A percentile compares a stretch with the other conserved stretches of the same genome.
Conservation (phyloP, 2,329 filamentous ascomycete species). For the Gliomastix tumulicola region DNA sequence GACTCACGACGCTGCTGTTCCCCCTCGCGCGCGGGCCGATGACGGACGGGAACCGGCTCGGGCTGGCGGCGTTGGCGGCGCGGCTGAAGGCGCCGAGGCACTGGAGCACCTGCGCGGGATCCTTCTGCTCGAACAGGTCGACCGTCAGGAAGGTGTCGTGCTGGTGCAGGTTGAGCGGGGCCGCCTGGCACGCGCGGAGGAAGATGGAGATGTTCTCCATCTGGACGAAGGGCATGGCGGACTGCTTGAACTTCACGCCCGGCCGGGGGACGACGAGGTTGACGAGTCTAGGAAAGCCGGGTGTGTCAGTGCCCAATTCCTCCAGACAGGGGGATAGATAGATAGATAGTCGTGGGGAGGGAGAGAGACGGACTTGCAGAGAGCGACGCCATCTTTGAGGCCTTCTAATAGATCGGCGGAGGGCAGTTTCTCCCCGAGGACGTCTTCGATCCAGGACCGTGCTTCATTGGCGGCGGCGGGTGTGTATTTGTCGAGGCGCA, state of each 20-base stretch:
- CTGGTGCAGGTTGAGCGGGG: slow-evolving; percentile 79
- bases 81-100: slow-evolving; percentile 89
- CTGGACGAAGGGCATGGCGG: slow-evolving; percentile 94
- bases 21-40: slow-evolving; percentile 62
- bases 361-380: slow-evolving; percentile 66
- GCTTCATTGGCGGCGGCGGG: slow-evolving; percentile 83
- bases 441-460: slow-evolving; percentile 76
- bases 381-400: slow-evolving; percentile 82
- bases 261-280: slow-evolving; percentile 73
- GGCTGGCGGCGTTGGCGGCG: slow-evolving; percentile 68
- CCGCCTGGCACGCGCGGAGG: slow-evolving; percentile 76
- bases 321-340: slow-evolving; percentile 1
- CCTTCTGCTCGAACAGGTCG: slow-evolving; percentile 91
- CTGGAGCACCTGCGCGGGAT: slow-evolving; percentile 91
- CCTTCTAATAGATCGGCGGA: slow-evolving; percentile 73
- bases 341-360: neutral
- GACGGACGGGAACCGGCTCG: slow-evolving; percentile 62
- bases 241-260: slow-evolving; percentile 83
- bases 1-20: slow-evolving; percentile 51
- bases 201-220: slow-evolving; percentile 99
- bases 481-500: slow-evolving; percentile 91
- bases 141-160: slow-evolving; percentile 97
- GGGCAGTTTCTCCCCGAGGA: slow-evolving; percentile 66
- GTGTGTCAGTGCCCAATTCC: neutral
- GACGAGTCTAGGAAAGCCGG: slow-evolving; percentile 60